Base-by-base conservation (phyloP, 257 asterid species). In the Ligustrum vulgare region DNA sequence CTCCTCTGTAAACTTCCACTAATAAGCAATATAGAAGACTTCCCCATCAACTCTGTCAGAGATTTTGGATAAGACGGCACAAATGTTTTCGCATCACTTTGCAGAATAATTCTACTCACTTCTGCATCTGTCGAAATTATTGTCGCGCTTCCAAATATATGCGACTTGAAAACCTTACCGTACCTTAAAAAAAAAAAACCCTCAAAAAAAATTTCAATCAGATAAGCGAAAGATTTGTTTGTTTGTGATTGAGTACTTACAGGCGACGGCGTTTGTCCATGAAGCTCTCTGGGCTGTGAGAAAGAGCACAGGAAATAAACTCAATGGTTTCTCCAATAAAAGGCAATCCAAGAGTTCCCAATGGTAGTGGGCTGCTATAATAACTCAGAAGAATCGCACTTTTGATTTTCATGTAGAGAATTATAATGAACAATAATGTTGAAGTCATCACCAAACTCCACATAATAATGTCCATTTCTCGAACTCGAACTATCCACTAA, bases 11-110 rank as follows among this genome's bases (percentile, higher is more conserved):
- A 79, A 67, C 87, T 81, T 20, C 98, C 98, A 81, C 84, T 90
- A 3, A 94, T 86, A 54, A 88, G 87, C 82, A 94, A 71, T 3
- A 94, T 90, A 0, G 98, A 94, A 3, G 93, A 86, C 35, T 87
- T 91, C 8, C 98, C 98, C 92, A 91, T 89, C 69, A 94, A 79
- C 72, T 94, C 97, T 73, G 89, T 91, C 2, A 94, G 83, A 20
- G 98, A 94, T 77, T 87, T 94, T 0, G 98, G 98, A 74, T 94
- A 94, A 45, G 90, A 91, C 1, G 98, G 96, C 62, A 91, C 90
- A 69, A 91, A 94, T 6, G 90, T 87, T 58, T 69, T 91, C 20
- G 87, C 84, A 89, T 94, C 97, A 73, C 98, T 94, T 35, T 90
- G 98, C 15, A 94, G 83, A 63, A 94, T 87, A 7, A 84, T 76